Percentiles rank a stretch among this genome's conserved stretches.
Conservation (phyloP, 805 yeast species). For the Nakazawaea holstii region DNA sequence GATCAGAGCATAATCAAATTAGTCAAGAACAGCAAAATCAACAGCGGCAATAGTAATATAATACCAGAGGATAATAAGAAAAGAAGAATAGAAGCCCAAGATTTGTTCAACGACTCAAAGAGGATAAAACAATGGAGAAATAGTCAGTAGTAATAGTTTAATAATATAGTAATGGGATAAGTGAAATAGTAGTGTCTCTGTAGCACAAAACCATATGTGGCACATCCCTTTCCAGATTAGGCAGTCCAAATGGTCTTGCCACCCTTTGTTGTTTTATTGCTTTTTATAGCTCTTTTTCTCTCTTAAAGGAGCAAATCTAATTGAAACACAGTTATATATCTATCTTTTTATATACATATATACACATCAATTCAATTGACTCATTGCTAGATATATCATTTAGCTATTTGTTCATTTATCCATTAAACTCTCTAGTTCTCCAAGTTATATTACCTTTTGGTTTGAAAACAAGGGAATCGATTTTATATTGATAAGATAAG, state of each 20-base stretch:
- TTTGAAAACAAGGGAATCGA: background rate
- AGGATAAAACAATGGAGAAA: constrained; percentile 4
- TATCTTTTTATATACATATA: too few species aligned
- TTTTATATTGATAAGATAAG: constrained; percentile 1
- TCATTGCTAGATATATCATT: background rate
- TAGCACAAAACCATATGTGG: too few species aligned
- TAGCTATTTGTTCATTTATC: too few species aligned
- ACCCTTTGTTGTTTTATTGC: too few species aligned
- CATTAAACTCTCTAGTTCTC: too few species aligned
- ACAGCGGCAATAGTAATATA: background rate
- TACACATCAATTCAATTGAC: background rate
- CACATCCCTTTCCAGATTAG: too few species aligned
- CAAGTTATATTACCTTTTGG: background rate
- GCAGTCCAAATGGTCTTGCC: too few species aligned
- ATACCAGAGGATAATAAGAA: background rate
- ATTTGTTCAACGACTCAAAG: background rate
- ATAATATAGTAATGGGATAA: background rate
- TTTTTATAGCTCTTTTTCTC: too few species aligned
- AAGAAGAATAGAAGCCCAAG: background rate
- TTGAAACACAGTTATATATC: too few species aligned
- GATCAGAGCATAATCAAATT: constrained; percentile 6
- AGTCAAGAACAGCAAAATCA: constrained; percentile 1
- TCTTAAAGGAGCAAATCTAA: too few species aligned
- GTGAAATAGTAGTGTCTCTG: background rate
- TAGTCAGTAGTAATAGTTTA: background rate